Percentiles rank a stretch among this genome's conserved stretches.
Evolutionary conservation across 768 basidiomycete species (phyloP).

Genomic region (Pleurotus cornucopiae): DNA sequence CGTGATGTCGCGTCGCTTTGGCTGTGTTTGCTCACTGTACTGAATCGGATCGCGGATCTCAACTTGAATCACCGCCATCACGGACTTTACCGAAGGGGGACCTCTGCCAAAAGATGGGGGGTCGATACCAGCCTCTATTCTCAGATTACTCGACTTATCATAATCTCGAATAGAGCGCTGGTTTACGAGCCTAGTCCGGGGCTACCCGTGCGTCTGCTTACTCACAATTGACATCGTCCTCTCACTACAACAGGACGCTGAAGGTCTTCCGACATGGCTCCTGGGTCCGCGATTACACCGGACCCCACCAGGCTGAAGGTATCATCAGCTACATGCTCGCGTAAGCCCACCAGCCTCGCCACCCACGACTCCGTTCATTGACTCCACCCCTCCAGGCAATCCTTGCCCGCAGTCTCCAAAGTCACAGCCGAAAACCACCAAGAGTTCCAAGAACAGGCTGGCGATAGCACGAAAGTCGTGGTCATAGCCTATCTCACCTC

Average conservation of each 20-base stretch:
- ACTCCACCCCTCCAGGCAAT: conserved; percentile 49
- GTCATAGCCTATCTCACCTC: conserved; percentile 79
- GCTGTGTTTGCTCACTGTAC: no score
- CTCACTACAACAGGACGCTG: conserved; percentile 54
- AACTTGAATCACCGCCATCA: no score
- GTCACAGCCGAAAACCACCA: conserved; percentile 73
- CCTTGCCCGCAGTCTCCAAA: conserved; percentile 86
- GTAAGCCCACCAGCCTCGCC: conserved; percentile 40
- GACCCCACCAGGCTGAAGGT: conserved; percentile 91
- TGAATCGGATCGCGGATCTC: no score
- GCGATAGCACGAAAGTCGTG: conserved; percentile 66
- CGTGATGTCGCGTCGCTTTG: no score
- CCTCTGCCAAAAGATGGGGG: no score
- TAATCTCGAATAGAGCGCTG: no score
- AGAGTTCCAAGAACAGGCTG: conserved; percentile 75
- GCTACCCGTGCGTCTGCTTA: conserved; percentile 76
- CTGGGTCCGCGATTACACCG: conserved; percentile 66
- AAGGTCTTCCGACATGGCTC: conserved; percentile 90
- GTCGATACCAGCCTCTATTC: no score
- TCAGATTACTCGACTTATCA: no score
- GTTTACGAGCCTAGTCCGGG: conserved; percentile 21
- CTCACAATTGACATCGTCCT: not conserved
- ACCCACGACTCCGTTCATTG: conserved; percentile 3
- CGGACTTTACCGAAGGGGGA: no score
- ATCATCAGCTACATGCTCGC: conserved; percentile 97